These are phyloP conservation scores for Pythium sp. DNA, from an alignment of 352 stramenopile genomes.

Conservation along the genomic window DNA sequence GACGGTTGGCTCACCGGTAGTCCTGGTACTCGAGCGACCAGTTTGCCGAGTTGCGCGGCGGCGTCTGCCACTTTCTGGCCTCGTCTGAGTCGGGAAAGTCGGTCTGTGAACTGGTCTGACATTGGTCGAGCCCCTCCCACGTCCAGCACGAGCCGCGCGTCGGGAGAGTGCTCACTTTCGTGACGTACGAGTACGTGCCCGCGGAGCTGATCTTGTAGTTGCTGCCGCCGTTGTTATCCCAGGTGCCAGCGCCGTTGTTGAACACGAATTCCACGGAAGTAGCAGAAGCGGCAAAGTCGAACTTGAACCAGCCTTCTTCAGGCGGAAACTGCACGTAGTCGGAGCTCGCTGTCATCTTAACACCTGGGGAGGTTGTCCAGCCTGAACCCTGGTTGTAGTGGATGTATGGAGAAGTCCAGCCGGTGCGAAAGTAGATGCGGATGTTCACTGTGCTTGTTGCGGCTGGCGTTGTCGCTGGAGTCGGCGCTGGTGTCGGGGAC, in stretches of 20 bases:
- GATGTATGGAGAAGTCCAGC: conserved; percentile 35
- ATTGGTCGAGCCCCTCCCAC: conserved; percentile 29
- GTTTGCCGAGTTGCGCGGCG: conserved; percentile 27
- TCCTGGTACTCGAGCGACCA: conserved; percentile 41
- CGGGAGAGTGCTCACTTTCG: conserved; percentile 23
- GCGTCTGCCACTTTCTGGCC: conserved; percentile 43
- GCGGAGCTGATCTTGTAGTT: conserved; percentile 37
- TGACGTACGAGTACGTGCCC: conserved; percentile 35
- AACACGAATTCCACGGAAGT: conserved; percentile 34
- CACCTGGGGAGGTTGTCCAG: conserved; percentile 34
- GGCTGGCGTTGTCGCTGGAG: conserved; percentile 15
- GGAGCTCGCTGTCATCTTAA: conserved; percentile 33
- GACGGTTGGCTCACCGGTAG: conserved; percentile 16
- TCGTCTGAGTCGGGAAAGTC: conserved; percentile 23
- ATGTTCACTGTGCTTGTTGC: background rate
- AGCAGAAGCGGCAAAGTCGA: conserved; percentile 22
- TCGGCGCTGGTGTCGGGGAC: background rate
- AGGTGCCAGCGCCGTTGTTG: conserved; percentile 37
- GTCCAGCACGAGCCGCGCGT: conserved; percentile 25
- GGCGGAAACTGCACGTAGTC: conserved; percentile 33
- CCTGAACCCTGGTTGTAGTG: conserved; percentile 33
- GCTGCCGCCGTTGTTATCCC: conserved; percentile 40
- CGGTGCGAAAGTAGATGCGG: conserved; percentile 22
- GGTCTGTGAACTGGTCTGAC: conserved; percentile 18
- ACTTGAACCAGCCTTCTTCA: conserved; percentile 41